Percentiles rank a stretch among this genome's conserved stretches.
Evolutionary conservation across 106 monocot genomes (phyloP).

Genomic region (Dactylorhiza incarnata): DNA sequence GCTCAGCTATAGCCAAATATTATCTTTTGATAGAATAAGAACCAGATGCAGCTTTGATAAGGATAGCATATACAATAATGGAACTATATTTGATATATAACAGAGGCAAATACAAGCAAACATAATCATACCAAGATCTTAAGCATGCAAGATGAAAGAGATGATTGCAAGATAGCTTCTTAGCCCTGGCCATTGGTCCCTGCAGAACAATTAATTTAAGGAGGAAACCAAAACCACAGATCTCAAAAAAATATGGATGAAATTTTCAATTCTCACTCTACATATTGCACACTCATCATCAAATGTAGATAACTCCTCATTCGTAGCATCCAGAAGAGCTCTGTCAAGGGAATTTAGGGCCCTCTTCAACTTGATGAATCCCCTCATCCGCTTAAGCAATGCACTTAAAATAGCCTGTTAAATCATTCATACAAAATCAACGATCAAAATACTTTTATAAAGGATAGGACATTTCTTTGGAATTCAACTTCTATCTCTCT

Average conservation of each 20-base stretch:
- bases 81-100: background rate
- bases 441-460: background rate
- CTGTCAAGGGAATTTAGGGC: constrained; percentile 76
- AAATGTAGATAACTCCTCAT: constrained; percentile 69
- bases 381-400: constrained; percentile 61
- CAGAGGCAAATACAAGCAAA: background rate
- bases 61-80: background rate
- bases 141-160: constrained; percentile 94
- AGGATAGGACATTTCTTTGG: background rate
- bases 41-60: background rate
- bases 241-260: background rate
- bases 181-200: constrained; percentile 96
- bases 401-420: constrained; percentile 62
- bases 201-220: constrained; percentile 16
- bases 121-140: constrained; percentile 77
- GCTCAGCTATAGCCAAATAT: background rate
- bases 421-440: background rate
- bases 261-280: constrained; percentile 55
- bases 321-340: constrained; percentile 86
- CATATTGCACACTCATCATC: constrained; percentile 99
- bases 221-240: background rate
- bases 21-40: too few relatives aligned
- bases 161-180: constrained; percentile 85
- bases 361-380: constrained; percentile 64
- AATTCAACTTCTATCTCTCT: background rate